Percentiles rank a stretch among this genome's conserved stretches.
These are phyloP conservation scores for Deinandra increscens DNA, from an alignment of 129 eudicot species.

Conservation along the genomic window DNA sequence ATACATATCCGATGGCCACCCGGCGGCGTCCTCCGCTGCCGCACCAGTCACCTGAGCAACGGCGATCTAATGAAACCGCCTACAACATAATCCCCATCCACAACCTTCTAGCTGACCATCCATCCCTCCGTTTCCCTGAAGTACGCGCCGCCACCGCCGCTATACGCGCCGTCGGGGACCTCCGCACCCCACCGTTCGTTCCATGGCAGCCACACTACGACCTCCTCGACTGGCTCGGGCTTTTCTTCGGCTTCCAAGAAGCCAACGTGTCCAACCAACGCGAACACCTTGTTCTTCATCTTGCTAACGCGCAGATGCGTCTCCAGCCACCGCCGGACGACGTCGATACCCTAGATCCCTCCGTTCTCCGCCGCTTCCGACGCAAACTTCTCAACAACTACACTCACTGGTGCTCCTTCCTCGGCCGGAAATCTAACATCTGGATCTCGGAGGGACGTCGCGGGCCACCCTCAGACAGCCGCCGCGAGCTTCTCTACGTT, in stretches of 20 bases:
- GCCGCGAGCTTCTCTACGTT: conserved; percentile 71
- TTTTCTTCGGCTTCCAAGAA: conserved; percentile 75
- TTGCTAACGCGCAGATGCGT: conserved; percentile 86
- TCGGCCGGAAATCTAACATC: conserved; percentile 54
- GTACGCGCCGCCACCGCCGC: conserved; percentile 93
- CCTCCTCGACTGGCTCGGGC: conserved; percentile 84
- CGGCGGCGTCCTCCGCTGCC: conserved; percentile 37
- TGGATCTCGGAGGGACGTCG: conserved; percentile 61
- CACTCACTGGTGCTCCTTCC: conserved; percentile 74
- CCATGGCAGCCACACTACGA: conserved; percentile 63
- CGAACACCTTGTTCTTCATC: conserved; percentile 77
- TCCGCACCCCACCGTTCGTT: conserved; percentile 66
- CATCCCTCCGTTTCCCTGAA: conserved; percentile 82
- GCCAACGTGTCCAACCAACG: conserved; percentile 68
- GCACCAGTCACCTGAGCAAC: no score
- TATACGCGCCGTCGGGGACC: conserved; percentile 71
- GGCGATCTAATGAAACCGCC: conserved; percentile 20
- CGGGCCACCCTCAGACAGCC: conserved; percentile 44
- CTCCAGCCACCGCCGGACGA: conserved; percentile 78
- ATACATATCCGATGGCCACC: conserved; percentile 45
- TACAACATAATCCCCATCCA: conserved; percentile 88
- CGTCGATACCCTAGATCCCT: conserved; percentile 55
- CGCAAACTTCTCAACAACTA: conserved; percentile 54
- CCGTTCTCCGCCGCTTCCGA: conserved; percentile 72
- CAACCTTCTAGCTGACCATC: conserved; percentile 81